Evolutionary conservation across 2,329 filamentous ascomycete genomes (phyloP), one percentile per base, ranked within the genome.

Genomic region (Penicillium sp.): DNA sequence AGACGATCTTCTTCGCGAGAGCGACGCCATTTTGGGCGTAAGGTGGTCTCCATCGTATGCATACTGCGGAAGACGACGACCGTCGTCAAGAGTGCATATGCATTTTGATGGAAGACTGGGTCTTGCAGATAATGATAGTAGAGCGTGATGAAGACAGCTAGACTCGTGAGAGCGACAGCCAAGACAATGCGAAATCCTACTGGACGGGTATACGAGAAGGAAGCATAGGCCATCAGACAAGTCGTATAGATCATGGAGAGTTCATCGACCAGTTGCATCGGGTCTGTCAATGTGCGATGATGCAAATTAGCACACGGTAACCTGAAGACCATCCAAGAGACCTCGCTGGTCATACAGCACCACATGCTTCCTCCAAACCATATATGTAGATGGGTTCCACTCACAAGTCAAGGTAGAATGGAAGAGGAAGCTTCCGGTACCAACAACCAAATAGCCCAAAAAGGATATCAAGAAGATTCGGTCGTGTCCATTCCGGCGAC

Each of bases 61-160:
- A 90, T 84, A 58, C 83, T 85, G 32, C 86, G 82, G 45, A 86
- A 73, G 25, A 93, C 76, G 24, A 91, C 81, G 37, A 83, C 74
- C 4, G 77, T 76, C 0, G 88, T 93, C 38, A 94, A 71, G 3
- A 85, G 63, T 1, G 83, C 86, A 58, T 90, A 94, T 4, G 84
- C 85, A 51, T 82, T 83, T 65, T 94, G 88, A 69, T 94, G 89
- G 66, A 94, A 94, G 1, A 81, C 74, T 0, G 89, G 88, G 55
- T 94, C 84, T 63, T 90, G 88, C 12, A 90, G 81, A 53, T 87
- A 82, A 63, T 90, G 86, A 68, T 95, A 95, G 67, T 86, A 81
- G 36, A 86, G 75, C 11, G 88, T 93, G 65, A 94, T 90, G 60
- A 83, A 85, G 34, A 72, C 67, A n/a, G 80, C 75, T 28, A 84